phyloP scores from a whole-genome alignment of 2,329 filamentous ascomycete genomes.

The Didymosphaeria variabile region DNA sequence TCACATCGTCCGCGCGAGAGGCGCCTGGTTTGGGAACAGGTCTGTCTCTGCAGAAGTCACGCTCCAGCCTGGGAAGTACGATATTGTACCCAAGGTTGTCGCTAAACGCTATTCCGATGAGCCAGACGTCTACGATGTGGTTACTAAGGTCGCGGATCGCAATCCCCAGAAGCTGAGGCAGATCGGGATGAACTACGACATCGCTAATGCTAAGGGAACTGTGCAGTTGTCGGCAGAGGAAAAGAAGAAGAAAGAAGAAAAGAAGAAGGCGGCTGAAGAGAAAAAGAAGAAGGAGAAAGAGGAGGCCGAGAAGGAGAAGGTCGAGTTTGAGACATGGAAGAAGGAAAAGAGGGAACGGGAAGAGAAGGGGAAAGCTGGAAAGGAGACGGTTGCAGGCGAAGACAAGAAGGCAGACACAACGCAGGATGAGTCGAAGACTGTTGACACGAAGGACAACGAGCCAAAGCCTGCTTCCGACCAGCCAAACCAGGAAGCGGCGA shows the following conservation, averaged over 20 bases:
- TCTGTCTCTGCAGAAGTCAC: conserved; percentile 79
- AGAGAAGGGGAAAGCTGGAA: conserved; percentile 17
- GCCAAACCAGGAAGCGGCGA: background rate
- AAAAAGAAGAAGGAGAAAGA: conserved; percentile 38
- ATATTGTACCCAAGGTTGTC: conserved; percentile 76
- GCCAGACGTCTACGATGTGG: conserved; percentile 69
- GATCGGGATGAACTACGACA: conserved; percentile 74
- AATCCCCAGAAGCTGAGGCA: conserved; percentile 65
- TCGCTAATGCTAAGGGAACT: conserved; percentile 72
- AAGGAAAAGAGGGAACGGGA: conserved; percentile 23
- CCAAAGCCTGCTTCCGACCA: background rate
- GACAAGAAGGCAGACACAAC: conserved; percentile 1
- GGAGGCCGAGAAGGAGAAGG: conserved; percentile 26
- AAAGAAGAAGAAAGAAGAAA: conserved; percentile 48
- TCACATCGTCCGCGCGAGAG: conserved; percentile 62
- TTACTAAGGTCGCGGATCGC: conserved; percentile 52
- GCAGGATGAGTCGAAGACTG: background rate
- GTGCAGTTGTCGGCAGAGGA: conserved; percentile 59
- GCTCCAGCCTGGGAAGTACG: conserved; percentile 76
- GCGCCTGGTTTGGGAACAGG: conserved; percentile 68
- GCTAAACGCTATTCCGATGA: conserved; percentile 63
- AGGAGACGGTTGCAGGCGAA: background rate
- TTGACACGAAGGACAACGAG: conserved; percentile 1
- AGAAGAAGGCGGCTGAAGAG: conserved; percentile 45
- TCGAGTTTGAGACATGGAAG: conserved; percentile 35